Conservation (phyloP, 305 asterid species). For the Fraxinus sp. region DNA sequence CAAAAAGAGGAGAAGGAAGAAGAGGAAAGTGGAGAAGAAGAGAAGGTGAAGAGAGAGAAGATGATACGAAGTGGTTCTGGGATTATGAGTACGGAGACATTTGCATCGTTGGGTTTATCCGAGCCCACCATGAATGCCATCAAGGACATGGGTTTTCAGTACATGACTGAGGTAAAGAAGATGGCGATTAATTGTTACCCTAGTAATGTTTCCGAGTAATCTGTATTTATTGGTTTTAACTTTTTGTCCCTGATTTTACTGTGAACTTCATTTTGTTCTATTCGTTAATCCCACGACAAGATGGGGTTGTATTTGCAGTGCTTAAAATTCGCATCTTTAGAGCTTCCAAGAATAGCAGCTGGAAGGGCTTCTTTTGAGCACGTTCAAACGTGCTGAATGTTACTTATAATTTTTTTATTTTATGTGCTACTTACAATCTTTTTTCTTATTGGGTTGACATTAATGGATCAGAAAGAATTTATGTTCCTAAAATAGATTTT, state of each 20-base stretch:
- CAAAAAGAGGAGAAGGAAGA: conserved; percentile 8
- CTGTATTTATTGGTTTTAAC: background rate
- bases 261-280: background rate
- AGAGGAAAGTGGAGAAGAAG: conserved; percentile 19
- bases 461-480: background rate
- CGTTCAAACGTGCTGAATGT: background rate
- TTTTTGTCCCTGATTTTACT: background rate
- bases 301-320: background rate
- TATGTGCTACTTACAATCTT: background rate
- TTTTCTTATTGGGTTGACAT: background rate
- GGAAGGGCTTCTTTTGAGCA: background rate
- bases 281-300: background rate
- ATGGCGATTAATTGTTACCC: background rate
- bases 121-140: conserved; percentile 69
- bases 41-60: conserved; percentile 32
- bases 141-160: conserved; percentile 63
- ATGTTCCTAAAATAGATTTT: background rate
- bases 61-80: conserved; percentile 50
- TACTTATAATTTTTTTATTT: too few species aligned
- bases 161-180: conserved; percentile 79
- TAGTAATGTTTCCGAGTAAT: background rate
- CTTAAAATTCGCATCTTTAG: background rate
- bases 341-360: background rate
- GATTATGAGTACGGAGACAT: conserved; percentile 77
- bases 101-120: conserved; percentile 49